Evolutionary conservation across 2,329 filamentous ascomycete genomes (phyloP).

Genomic region (Fusarium staphyleae): DNA sequence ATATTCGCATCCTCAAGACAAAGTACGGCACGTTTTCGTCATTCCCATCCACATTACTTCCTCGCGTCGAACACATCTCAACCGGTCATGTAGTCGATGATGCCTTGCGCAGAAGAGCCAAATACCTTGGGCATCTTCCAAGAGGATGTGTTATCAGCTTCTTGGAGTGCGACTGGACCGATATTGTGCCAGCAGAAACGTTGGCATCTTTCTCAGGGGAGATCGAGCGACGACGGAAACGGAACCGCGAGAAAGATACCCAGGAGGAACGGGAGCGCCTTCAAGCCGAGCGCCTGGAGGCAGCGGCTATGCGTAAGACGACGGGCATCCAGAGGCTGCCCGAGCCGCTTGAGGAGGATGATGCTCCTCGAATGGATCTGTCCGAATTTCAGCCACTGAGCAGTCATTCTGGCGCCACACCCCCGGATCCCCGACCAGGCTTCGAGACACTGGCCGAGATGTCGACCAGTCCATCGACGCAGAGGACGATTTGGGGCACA

Average conservation of each 20-base stretch:
- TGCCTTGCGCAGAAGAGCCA: conserved; percentile 79
- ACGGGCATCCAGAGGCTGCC: conserved; percentile 50
- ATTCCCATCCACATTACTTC: conserved; percentile 86
- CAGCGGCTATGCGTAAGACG: conserved; percentile 68
- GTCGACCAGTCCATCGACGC: conserved; percentile 79
- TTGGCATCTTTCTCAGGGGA: conserved; percentile 79
- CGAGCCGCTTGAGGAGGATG: conserved; percentile 50
- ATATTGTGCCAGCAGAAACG: conserved; percentile 78
- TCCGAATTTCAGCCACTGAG: conserved; percentile 72
- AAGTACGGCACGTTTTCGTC: conserved; percentile 83
- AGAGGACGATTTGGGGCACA: conserved; percentile 94
- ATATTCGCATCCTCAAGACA: conserved; percentile 90
- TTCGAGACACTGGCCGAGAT: conserved; percentile 77
- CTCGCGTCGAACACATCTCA: conserved; percentile 87
- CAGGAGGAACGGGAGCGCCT: conserved; percentile 86
- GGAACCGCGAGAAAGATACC: conserved; percentile 81
- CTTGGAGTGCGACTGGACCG: conserved; percentile 93
- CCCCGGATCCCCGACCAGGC: conserved; percentile 64
- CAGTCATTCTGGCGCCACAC: conserved; percentile 57
- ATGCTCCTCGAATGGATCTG: conserved; percentile 53
- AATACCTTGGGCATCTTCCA: conserved; percentile 86
- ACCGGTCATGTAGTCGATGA: conserved; percentile 90
- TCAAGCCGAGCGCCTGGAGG: conserved; percentile 81
- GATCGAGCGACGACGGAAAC: conserved; percentile 76
- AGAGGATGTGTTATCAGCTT: conserved; percentile 92